Evolutionary conservation across 2,329 filamentous ascomycete genomes (phyloP).

Genomic region (Cercospora zeina): DNA sequence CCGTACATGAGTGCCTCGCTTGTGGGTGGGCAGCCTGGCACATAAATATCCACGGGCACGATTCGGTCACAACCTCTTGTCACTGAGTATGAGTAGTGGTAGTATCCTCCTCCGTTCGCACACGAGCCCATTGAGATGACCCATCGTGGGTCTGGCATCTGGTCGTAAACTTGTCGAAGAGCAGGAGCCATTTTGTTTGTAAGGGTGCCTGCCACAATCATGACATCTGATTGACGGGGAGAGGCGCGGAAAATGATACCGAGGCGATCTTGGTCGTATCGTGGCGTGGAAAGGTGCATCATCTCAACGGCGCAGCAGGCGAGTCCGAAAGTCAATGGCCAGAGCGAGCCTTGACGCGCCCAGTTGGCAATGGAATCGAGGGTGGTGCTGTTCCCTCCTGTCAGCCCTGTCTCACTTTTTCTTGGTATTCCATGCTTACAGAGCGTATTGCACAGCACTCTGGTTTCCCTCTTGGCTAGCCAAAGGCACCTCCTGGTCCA

Average conservation of each 20-base stretch:
- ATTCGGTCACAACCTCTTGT: constrained; percentile 74
- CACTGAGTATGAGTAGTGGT: constrained; percentile 79
- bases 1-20: constrained; percentile 57
- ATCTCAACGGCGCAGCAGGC: constrained; percentile 89
- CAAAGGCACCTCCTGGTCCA: constrained; percentile 69
- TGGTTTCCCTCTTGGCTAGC: constrained; percentile 78
- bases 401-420: constrained; percentile 24
- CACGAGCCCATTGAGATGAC: constrained; percentile 81
- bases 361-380: constrained; percentile 80
- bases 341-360: constrained; percentile 79
- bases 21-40: constrained; percentile 67
- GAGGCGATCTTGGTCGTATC: constrained; percentile 84
- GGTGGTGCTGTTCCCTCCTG: constrained; percentile 60
- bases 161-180: constrained; percentile 83
- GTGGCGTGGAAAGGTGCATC: constrained; percentile 86
- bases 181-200: constrained; percentile 95
- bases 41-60: constrained; percentile 77
- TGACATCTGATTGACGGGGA: constrained; percentile 83
- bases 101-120: constrained; percentile 80
- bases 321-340: constrained; percentile 86
- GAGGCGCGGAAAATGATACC: constrained; percentile 90
- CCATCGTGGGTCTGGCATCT: constrained; percentile 89
- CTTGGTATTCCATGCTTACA: constrained; percentile 58
- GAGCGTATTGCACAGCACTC: constrained; percentile 77
- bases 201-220: constrained; percentile 91